Evolutionary conservation across 1,139 yeast species (phyloP), one percentile per base, ranked within the genome.

Genomic region (Suhomyces choctaworum): DNA sequence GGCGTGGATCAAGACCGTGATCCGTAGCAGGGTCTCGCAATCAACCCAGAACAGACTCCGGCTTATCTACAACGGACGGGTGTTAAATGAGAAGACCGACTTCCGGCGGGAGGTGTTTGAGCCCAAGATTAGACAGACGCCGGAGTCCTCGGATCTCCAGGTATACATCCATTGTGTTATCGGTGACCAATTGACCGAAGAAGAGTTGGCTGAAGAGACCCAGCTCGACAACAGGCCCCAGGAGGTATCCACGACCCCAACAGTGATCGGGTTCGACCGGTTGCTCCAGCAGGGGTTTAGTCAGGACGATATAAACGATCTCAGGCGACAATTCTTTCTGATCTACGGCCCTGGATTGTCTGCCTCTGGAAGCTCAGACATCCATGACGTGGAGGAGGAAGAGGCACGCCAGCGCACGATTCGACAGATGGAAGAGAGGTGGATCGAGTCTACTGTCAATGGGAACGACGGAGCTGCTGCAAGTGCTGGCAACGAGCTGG

Each of bases 241-340:
- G 46, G 74, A 71, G 19, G 67, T 67, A 16, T 72, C 82, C 1
- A 74, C 84, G 0, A 56, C 62, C 3, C 89, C 92, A 1, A 88
- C 85, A 31, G 85, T 85, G 5, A 76, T 83, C 9, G 97, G 97
- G 3, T 87, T 89, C 58, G 96, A 89, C 58, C 64, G 96, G 31
- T 67, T 89, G 38, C 69, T 90, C 20, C 78, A 78, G 28, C 92
- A 90, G 34, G 97, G 97, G 7, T 87, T 89, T 55, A 73, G 84
- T 4, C 84, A 77, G 29, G 83, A 78, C 36, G 97, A 89, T 49
- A 78, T 89, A 19, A 67, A 69, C 30, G 82, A 82, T 42, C 62
- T 89, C 46, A 70, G 97, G 41, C 66, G 75, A 31, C 96, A 88
- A 56, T 89, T 89, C 52, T 74, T 78, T 40, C 71, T 72, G 45